These are phyloP conservation scores for Neurospora tetrasperma DNA, from an alignment of 495 filamentous ascomycete genomes.

Conservation along the genomic window DNA sequence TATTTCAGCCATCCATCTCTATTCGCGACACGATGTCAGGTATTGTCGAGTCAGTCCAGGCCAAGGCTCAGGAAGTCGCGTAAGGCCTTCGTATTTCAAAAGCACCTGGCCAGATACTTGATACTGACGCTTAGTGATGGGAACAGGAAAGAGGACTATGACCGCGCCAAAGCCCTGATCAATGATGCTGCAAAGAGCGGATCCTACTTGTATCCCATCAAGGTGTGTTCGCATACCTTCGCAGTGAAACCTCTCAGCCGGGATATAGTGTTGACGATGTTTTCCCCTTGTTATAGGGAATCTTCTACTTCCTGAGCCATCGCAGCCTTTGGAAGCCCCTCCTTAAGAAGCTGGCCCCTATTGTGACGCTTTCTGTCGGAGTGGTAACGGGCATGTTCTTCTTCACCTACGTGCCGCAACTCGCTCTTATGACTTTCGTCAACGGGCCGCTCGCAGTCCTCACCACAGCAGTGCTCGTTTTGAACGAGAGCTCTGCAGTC, in stretches of 20 bases:
- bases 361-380: conserved; percentile 54
- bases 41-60: conserved; percentile 22
- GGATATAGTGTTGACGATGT: neutral
- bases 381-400: conserved; percentile 71
- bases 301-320: conserved; percentile 66
- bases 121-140: neutral
- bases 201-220: conserved; percentile 80
- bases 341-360: conserved; percentile 55
- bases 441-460: conserved; percentile 78
- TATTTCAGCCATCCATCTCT: neutral
- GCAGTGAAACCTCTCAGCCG: neutral
- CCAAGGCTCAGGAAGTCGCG: conserved; percentile 42
- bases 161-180: conserved; percentile 42
- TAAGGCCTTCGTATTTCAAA: conserved; percentile 17
- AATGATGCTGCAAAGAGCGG: conserved; percentile 57
- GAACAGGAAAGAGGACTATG: conserved; percentile 45
- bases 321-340: conserved; percentile 59
- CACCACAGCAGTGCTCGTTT: conserved; percentile 64
- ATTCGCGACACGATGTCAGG: neutral
- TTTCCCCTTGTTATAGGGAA: conserved; percentile 33
- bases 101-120: neutral
- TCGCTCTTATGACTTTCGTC: conserved; percentile 67
- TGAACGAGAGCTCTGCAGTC: conserved; percentile 73
- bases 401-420: conserved; percentile 85
- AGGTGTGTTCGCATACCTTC: conserved; percentile 36